Evolutionary conservation across 148 eudicot species (phyloP).

Genomic region (Pharnaceum exiguum): DNA sequence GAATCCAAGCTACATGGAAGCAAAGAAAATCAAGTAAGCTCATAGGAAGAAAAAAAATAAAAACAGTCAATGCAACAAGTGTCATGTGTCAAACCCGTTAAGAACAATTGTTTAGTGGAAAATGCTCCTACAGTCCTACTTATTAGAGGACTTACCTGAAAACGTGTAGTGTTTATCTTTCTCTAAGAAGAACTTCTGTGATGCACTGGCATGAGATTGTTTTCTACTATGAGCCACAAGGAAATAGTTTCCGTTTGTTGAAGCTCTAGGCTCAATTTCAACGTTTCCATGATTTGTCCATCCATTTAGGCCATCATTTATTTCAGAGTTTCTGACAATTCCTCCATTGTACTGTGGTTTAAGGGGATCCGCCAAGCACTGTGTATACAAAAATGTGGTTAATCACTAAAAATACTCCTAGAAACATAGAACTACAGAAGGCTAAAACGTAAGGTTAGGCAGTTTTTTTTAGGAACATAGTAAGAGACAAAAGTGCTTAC

Average conservation of each 20-base stretch:
- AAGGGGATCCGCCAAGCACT: slow-evolving; percentile 53
- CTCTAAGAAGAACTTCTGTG: slow-evolving; percentile 34
- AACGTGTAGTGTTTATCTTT: slow-evolving; percentile 39
- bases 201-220: slow-evolving; percentile 26
- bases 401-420: neutral
- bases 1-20: slow-evolving; percentile 52
- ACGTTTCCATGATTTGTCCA: slow-evolving; percentile 45
- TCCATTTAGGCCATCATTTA: slow-evolving; percentile 40
- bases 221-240: slow-evolving; percentile 33
- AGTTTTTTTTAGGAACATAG: too few species aligned
- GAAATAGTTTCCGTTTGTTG: slow-evolving; percentile 37
- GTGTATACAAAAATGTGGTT: neutral
- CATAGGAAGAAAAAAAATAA: neutral
- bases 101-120: neutral
- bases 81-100: neutral
- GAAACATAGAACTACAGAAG: neutral
- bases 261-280: slow-evolving; percentile 24
- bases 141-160: slow-evolving; percentile 36
- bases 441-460: neutral
- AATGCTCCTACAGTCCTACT: neutral
- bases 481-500: slow-evolving; percentile 11
- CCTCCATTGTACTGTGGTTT: slow-evolving; percentile 65
- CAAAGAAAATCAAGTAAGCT: neutral
- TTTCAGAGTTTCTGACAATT: slow-evolving; percentile 46
- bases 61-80: neutral